Evolutionary conservation across 2,329 filamentous ascomycete species (phyloP).

Genomic region (Aspergillaceae sp.): DNA sequence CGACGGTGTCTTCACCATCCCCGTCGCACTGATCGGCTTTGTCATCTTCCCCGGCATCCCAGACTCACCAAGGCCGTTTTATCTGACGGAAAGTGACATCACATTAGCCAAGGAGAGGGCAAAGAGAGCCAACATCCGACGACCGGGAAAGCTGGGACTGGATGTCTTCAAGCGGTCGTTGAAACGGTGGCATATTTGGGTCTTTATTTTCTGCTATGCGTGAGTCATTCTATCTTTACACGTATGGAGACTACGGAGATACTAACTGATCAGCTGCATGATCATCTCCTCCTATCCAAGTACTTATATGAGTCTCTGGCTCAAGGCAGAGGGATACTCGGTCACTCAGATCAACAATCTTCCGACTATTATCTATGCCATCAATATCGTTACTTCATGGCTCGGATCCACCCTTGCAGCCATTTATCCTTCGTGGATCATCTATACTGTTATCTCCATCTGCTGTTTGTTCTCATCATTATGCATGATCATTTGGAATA

Average conservation of each 20-base stretch:
- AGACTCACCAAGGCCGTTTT: constrained; percentile 34
- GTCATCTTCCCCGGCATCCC: constrained; percentile 40
- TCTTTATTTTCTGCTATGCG: constrained; percentile 44
- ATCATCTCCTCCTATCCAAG: constrained; percentile 39
- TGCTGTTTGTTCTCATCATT: constrained; percentile 39
- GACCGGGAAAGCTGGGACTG: constrained; percentile 35
- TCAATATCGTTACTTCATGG: constrained; percentile 42
- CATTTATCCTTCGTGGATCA: constrained; percentile 43
- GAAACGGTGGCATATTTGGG: constrained; percentile 45
- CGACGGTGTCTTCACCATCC: constrained; percentile 49
- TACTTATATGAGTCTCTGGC: constrained; percentile 46
- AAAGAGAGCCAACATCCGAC: constrained; percentile 17
- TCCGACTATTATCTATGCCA: constrained; percentile 42
- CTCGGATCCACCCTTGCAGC: constrained; percentile 44
- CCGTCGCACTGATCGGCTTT: constrained; percentile 48
- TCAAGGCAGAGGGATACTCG: constrained; percentile 42
- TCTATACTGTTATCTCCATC: constrained; percentile 36
- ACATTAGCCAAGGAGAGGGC: constrained; percentile 28
- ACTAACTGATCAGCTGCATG: constrained; percentile 29
- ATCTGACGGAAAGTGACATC: constrained; percentile 29
- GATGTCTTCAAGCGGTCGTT: constrained; percentile 41
- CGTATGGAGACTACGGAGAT: not conserved
- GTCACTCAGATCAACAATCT: constrained; percentile 44
- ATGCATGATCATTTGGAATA: constrained; percentile 43
- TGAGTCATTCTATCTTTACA: constrained; percentile 25